Base-by-base conservation (phyloP, 2,329 filamentous ascomycete genomes). In the Chrysosporium keratinophilum region DNA sequence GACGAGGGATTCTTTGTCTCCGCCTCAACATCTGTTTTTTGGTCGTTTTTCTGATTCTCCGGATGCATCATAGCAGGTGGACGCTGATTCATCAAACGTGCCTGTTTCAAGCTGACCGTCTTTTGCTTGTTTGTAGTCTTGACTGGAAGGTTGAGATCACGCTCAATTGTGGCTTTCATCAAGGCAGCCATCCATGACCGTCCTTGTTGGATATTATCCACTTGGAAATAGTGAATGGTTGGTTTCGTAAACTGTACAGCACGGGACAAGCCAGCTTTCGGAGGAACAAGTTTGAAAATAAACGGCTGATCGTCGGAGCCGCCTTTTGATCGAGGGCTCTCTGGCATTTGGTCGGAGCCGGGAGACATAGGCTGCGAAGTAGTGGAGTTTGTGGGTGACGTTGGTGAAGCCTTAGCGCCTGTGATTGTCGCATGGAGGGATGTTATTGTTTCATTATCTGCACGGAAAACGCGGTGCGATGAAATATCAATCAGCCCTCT, bases 161-260 rank as follows among this genome's bases (percentile, higher is more conserved):
- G 85, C 66, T 97, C 91, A 62, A 98, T 98, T 1, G 93, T 98
- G 10, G 93, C 93, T 73, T 98, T 98, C 88, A 98, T 95, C 50
- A 98, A 74, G 5, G 93, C 93, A 3, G 89, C 93, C 93, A 98
- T 98, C 93, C 93, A 98, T 40, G 94, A 74, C 11, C 93, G 83
- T 14, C 93, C 93, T 65, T 93, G 82, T 62, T 88, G 83, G 55
- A 96, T 75, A 62, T 86, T 95, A 50, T 94, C 90, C 19, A 96
- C 89, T 4, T 94, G 93, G 69, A 98, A 98, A 69, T 96, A 97
- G 69, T 98, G 93, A 39, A 96, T 87, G 7, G 89, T 93, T 3
- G 93, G 93, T 68, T 96, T 96, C 1, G 93, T 98, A 67, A 98
- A 98, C 65, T 90, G 95, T 55, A 98, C 91, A 0, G 89, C 93